These are phyloP conservation scores for Amorphotheca resinae DNA, from an alignment of 495 filamentous ascomycete species.

Conservation along the genomic window DNA sequence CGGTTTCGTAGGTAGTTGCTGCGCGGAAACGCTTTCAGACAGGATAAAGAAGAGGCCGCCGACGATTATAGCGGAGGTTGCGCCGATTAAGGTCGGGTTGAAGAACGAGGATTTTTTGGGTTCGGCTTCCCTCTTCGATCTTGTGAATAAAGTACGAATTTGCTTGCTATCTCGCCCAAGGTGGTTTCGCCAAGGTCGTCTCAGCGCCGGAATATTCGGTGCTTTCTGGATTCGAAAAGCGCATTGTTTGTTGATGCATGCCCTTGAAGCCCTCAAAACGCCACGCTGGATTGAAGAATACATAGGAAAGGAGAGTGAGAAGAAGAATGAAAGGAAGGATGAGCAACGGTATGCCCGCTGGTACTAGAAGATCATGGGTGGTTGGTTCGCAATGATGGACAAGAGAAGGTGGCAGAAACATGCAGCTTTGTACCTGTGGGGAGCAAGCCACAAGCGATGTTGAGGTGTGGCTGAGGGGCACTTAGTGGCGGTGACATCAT, in stretches of 20 bases:
- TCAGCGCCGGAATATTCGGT: neutral
- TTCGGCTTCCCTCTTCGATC: slow-evolving; percentile 1
- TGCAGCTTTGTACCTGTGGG: neutral
- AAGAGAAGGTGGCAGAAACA: neutral
- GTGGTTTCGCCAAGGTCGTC: neutral
- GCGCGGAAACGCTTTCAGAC: slow-evolving; percentile 12
- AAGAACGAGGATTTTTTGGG: slow-evolving; percentile 9
- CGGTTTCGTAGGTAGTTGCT: slow-evolving; percentile 15
- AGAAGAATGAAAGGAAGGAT: neutral
- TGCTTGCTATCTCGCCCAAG: neutral
- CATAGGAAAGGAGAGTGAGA: slow-evolving; percentile 8
- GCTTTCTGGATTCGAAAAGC: neutral
- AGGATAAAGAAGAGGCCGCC: slow-evolving; percentile 14
- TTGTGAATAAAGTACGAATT: slow-evolving; percentile 4
- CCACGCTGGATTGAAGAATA: slow-evolving; percentile 5
- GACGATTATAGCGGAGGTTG: slow-evolving; percentile 6
- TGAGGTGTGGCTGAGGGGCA: too few relatives aligned
- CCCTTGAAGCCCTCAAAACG: slow-evolving; percentile 1
- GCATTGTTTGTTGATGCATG: neutral
- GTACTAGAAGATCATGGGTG: too few relatives aligned
- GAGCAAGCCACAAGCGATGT: too few relatives aligned
- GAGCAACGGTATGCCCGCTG: slow-evolving; percentile 6
- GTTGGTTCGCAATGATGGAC: slow-evolving; percentile 3
- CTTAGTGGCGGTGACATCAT: too few relatives aligned
- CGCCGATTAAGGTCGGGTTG: slow-evolving; percentile 9